Evolutionary conservation across 2,329 filamentous ascomycete genomes (phyloP).

Genomic region (Chalara sp.): DNA sequence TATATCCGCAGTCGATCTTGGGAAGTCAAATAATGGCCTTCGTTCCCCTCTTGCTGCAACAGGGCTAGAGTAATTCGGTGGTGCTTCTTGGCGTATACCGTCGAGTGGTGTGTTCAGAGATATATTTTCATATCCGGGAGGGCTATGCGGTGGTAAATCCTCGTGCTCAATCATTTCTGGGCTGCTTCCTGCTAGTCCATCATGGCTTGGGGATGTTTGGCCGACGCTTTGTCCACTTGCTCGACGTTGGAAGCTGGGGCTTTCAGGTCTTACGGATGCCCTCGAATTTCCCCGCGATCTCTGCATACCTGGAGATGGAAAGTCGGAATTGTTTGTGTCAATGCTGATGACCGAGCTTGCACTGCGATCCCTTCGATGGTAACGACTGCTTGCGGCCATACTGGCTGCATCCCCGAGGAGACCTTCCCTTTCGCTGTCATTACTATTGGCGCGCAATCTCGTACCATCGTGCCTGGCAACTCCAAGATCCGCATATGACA

Average conservation of each 20-base stretch:
- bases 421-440: conserved; percentile 65
- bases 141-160: conserved; percentile 22
- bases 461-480: conserved; percentile 73
- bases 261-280: conserved; percentile 27
- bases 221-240: conserved; percentile 7
- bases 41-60: conserved; percentile 9
- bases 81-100: conserved; percentile 15
- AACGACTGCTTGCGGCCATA: conserved; percentile 28
- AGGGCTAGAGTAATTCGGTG: conserved; percentile 19
- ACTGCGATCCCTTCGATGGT: conserved; percentile 40
- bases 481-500: conserved; percentile 70
- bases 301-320: conserved; percentile 33
- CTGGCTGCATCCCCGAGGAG: conserved; percentile 63
- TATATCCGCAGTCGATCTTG: neutral
- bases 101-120: conserved; percentile 18
- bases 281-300: conserved; percentile 37
- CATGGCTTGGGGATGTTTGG: neutral
- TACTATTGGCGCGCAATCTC: conserved; percentile 64
- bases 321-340: conserved; percentile 35
- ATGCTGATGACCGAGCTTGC: conserved; percentile 51
- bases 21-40: conserved; percentile 3
- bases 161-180: conserved; percentile 24
- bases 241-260: conserved; percentile 23
- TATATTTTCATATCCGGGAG: conserved; percentile 26
- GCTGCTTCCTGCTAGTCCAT: conserved; percentile 22